A percentile compares a stretch with the other conserved stretches of the same genome.
Evolutionary conservation across 2,329 filamentous ascomycete genomes (phyloP).

Genomic region (Tothia fuscella): DNA sequence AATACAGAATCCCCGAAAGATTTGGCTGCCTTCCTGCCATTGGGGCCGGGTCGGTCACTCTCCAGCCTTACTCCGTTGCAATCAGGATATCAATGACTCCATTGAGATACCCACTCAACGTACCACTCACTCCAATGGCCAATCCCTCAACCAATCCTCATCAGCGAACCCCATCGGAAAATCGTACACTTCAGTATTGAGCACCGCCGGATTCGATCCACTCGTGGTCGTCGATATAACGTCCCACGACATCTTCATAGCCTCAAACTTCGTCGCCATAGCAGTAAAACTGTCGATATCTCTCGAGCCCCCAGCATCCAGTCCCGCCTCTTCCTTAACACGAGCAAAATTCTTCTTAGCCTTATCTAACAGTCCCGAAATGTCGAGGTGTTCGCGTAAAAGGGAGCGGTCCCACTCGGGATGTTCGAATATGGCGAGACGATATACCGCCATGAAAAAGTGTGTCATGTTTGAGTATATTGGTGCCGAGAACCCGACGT

Average conservation of each 20-base stretch:
- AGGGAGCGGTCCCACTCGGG: constrained; percentile 29
- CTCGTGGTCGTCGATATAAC: neutral
- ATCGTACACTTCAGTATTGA: neutral
- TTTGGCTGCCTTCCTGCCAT: no score
- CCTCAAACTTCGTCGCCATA: neutral
- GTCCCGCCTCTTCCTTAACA: neutral
- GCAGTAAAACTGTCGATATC: neutral
- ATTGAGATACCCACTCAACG: no score
- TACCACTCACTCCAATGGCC: no score
- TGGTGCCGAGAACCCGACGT: constrained; percentile 24
- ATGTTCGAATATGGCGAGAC: constrained; percentile 29
- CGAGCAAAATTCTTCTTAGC: neutral
- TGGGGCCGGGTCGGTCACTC: no score
- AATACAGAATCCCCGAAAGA: no score
- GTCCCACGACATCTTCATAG: constrained; percentile 3
- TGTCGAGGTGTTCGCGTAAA: neutral
- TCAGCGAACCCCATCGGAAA: neutral
- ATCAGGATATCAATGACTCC: no score
- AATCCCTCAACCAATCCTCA: neutral
- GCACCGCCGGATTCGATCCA: neutral
- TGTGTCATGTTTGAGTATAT: constrained; percentile 26
- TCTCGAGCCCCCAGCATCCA: neutral
- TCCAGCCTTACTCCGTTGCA: no score
- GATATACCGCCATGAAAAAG: constrained; percentile 27
- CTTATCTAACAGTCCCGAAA: neutral